Percentiles rank a stretch among this genome's conserved stretches.
These are phyloP conservation scores for Anisodus tanguticus DNA, from an alignment of 257 asterid genomes.

Conservation along the genomic window DNA sequence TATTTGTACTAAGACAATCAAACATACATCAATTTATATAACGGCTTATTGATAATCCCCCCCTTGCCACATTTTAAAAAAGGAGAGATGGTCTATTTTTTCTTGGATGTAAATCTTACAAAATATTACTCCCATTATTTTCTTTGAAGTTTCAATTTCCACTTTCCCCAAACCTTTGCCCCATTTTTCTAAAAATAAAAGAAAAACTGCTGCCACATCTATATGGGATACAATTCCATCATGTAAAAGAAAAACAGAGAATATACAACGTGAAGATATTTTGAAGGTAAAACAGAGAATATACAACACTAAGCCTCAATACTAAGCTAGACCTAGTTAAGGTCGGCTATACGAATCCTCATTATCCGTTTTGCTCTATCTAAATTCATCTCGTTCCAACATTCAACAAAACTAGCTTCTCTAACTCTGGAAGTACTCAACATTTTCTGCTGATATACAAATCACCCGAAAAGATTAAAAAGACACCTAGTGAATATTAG, in stretches of 20 bases:
- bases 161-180: neutral
- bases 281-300: neutral
- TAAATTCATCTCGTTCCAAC: neutral
- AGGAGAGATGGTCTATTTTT: neutral
- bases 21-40: conserved; percentile 10
- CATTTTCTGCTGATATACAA: neutral
- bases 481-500: neutral
- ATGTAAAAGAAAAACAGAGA: neutral
- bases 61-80: neutral
- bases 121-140: conserved; percentile 15
- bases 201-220: neutral
- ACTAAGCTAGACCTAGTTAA: conserved; percentile 2
- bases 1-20: neutral
- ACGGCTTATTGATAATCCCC: neutral
- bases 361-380: too few species aligned
- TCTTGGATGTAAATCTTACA: conserved; percentile 17
- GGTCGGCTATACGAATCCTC: too few species aligned
- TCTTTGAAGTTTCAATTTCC: neutral
- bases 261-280: neutral
- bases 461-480: neutral
- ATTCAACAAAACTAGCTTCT: conserved; percentile 3
- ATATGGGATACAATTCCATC: conserved; percentile 6
- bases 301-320: neutral
- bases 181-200: neutral
- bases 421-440: neutral